Evolutionary conservation across 2,329 filamentous ascomycete genomes (phyloP).

Genomic region (Aspergillus neoniger): DNA sequence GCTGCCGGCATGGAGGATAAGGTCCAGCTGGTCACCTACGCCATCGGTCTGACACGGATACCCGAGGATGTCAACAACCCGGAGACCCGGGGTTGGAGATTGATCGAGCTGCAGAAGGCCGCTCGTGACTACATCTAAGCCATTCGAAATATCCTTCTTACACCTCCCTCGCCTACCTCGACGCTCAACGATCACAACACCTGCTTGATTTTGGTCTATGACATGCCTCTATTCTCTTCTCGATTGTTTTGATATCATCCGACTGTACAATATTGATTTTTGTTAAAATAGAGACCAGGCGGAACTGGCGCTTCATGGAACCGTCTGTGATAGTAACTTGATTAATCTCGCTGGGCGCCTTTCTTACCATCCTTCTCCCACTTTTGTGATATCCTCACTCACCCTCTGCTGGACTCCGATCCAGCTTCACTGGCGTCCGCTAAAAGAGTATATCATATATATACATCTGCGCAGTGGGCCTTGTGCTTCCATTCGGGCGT

Average conservation of each 20-base stretch:
- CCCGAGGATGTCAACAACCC: slow-evolving; percentile 96
- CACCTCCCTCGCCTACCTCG: slow-evolving; percentile 14
- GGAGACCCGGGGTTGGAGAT: slow-evolving; percentile 92
- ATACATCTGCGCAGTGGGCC: neutral
- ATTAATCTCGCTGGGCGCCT: slow-evolving; percentile 23
- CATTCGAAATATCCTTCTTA: neutral
- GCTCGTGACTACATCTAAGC: slow-evolving; percentile 80
- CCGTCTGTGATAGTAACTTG: slow-evolving; percentile 30
- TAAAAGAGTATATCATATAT: neutral
- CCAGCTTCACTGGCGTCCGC: too few relatives aligned
- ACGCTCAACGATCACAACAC: slow-evolving; percentile 19
- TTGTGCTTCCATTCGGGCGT: slow-evolving; percentile 2
- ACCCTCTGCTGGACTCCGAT: neutral
- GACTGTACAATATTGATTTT: slow-evolving; percentile 44
- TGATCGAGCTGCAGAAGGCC: slow-evolving; percentile 99
- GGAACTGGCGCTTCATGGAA: slow-evolving; percentile 36
- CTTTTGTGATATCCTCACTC: slow-evolving; percentile 20
- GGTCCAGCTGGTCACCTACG: slow-evolving; percentile 96
- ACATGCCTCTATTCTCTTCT: slow-evolving; percentile 24
- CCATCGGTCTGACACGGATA: slow-evolving; percentile 90
- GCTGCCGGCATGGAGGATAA: slow-evolving; percentile 98
- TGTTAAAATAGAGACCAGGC: slow-evolving; percentile 37
- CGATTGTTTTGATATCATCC: slow-evolving; percentile 33
- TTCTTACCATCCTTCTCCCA: slow-evolving; percentile 10
- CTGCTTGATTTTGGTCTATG: slow-evolving; percentile 14